phyloP scores from a whole-genome alignment of 129 eudicot species.

The Flaveria linearis region DNA sequence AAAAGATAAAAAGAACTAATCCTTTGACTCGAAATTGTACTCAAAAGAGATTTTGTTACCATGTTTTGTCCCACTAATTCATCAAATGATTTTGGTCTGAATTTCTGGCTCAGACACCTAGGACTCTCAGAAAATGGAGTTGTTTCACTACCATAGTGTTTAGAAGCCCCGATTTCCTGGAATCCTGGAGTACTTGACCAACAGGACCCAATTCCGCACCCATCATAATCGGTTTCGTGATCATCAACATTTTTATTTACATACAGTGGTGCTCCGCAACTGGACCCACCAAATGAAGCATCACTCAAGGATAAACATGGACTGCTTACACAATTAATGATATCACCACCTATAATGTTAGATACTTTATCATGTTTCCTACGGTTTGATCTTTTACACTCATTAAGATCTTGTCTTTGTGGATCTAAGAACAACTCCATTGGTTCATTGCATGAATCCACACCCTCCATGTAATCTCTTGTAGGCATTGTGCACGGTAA shows the following conservation, averaged over 20 bases:
- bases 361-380: constrained; percentile 39
- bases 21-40: constrained; percentile 50
- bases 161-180: constrained; percentile 39
- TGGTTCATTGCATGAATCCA: constrained; percentile 61
- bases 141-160: constrained; percentile 41
- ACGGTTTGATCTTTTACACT: constrained; percentile 39
- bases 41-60: constrained; percentile 60
- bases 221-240: constrained; percentile 46
- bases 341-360: constrained; percentile 57
- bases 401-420: constrained; percentile 35
- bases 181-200: constrained; percentile 76
- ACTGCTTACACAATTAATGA: constrained; percentile 60
- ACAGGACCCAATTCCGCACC: constrained; percentile 77
- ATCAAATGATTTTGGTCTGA: constrained; percentile 69
- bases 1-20: constrained; percentile 73
- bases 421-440: constrained; percentile 43
- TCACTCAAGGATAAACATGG: constrained; percentile 61
- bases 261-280: constrained; percentile 40
- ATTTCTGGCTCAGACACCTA: constrained; percentile 74
- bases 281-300: constrained; percentile 47
- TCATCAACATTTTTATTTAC: constrained; percentile 53
- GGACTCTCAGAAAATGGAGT: constrained; percentile 65
- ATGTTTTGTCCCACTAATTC: constrained; percentile 80
- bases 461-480: constrained; percentile 53
- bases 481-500: constrained; percentile 49